Percentiles rank a stretch among this genome's conserved stretches.
Conservation (phyloP, 257 asterid species). For the Przewalskia tangutica region DNA sequence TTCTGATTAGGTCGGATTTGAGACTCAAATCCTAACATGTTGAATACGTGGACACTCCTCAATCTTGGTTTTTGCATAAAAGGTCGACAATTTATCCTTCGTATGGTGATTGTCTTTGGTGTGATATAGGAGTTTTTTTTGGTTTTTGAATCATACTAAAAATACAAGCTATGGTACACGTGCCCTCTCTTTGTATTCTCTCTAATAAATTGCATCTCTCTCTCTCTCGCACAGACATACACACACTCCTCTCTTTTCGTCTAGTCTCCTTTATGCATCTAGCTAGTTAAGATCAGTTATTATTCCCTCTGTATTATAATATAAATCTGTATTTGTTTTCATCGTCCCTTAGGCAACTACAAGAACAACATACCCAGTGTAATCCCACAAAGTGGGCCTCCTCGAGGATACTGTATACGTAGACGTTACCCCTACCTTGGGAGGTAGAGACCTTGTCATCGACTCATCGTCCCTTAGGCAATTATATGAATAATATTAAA, state of each 20-base stretch:
- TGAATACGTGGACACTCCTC: neutral
- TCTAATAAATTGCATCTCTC: neutral
- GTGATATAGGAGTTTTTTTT: neutral
- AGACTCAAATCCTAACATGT: too few relatives aligned
- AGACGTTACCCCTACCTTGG: too few relatives aligned
- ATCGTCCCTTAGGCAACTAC: too few relatives aligned
- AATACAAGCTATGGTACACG: neutral
- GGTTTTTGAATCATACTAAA: neutral
- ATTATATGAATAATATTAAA: too few relatives aligned
- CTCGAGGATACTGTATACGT: too few relatives aligned
- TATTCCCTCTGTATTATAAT: too few relatives aligned
- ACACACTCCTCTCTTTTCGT: neutral
- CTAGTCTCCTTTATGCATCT: neutral
- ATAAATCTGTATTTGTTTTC: too few relatives aligned
- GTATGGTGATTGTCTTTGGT: neutral
- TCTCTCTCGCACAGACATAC: neutral
- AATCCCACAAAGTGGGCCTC: too few relatives aligned
- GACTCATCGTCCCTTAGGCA: too few relatives aligned
- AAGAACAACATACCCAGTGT: too few relatives aligned
- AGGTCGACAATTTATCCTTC: neutral
- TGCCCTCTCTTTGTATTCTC: neutral
- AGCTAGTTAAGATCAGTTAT: neutral
- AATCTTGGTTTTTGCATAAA: neutral
- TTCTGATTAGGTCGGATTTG: too few relatives aligned
- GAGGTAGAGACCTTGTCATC: too few relatives aligned